Evolutionary conservation across 1,139 yeast genomes (phyloP).

Genomic region (Saccharomycopsis phalli): DNA sequence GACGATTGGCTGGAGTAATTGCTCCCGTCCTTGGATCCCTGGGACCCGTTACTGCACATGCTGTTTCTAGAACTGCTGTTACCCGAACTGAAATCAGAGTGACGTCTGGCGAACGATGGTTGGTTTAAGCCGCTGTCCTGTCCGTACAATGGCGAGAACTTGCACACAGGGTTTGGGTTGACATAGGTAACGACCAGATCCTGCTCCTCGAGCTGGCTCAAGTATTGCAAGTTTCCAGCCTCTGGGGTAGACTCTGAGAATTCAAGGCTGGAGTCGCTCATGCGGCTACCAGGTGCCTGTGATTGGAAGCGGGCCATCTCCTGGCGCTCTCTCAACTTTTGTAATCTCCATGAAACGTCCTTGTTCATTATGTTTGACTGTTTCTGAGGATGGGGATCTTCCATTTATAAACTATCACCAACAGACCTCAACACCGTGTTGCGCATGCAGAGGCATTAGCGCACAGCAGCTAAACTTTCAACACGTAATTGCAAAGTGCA

Average conservation of each 20-base stretch:
- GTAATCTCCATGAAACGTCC: constrained; percentile 16
- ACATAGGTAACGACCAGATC: constrained; percentile 8
- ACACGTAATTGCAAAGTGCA: no score
- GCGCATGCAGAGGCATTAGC: no score
- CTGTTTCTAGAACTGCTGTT: constrained; percentile 5
- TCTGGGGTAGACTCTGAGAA: neutral
- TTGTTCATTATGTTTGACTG: neutral
- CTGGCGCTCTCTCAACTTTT: constrained; percentile 16
- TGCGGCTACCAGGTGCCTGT: constrained; percentile 23
- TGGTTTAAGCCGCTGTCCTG: neutral
- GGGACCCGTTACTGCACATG: constrained; percentile 11
- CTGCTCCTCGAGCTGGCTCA: neutral
- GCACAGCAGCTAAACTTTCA: no score
- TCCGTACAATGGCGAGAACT: constrained; percentile 10
- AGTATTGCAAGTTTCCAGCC: neutral
- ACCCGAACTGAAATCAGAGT: constrained; percentile 3
- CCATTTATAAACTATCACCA: no score
- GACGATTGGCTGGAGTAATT: neutral
- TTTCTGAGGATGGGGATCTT: neutral
- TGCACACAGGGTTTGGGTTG: constrained; percentile 15
- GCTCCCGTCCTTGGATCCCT: constrained; percentile 2
- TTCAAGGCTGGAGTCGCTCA: neutral
- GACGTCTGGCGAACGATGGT: constrained; percentile 2
- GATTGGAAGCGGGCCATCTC: constrained; percentile 2
- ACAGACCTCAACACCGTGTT: no score